phyloP scores from a whole-genome alignment of 352 stramenopile genomes.

The Phytophthora cactorum region DNA sequence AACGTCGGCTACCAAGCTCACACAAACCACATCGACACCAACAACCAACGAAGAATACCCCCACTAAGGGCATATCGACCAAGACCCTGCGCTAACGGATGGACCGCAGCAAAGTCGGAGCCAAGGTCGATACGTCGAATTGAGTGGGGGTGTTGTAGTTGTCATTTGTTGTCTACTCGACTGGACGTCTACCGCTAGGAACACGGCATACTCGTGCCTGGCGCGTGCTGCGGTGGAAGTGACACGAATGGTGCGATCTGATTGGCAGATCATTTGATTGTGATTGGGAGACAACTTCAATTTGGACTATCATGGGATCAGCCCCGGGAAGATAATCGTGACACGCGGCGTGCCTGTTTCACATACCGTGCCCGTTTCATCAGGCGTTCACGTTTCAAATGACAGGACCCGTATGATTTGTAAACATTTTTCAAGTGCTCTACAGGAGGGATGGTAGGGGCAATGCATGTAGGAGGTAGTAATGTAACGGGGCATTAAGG shows the following conservation, averaged over 20 bases:
- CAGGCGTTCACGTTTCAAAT: not conserved
- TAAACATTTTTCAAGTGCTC: no score
- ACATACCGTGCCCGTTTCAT: not conserved
- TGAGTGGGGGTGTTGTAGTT: conserved; percentile 21
- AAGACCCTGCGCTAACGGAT: conserved; percentile 28
- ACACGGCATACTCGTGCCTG: not conserved
- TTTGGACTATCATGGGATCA: not conserved
- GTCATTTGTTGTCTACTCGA: conserved; percentile 8
- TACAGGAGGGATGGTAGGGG: no score
- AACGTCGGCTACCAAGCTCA: conserved; percentile 30
- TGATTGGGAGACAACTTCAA: not conserved
- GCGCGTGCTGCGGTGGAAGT: not conserved
- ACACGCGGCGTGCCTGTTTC: not conserved
- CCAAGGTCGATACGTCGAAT: conserved; percentile 11
- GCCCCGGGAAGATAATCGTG: not conserved
- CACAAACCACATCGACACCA: conserved; percentile 35
- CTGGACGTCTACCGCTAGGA: not conserved
- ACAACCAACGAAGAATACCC: conserved; percentile 19
- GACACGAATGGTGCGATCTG: not conserved
- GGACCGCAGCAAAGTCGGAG: not conserved
- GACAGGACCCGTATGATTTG: not conserved
- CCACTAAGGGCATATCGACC: conserved; percentile 1
- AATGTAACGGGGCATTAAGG: no score
- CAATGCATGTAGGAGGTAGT: no score
- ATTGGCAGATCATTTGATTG: not conserved